These are phyloP conservation scores for Iberis pinnata DNA, from an alignment of 345 rosid species.

Conservation along the genomic window DNA sequence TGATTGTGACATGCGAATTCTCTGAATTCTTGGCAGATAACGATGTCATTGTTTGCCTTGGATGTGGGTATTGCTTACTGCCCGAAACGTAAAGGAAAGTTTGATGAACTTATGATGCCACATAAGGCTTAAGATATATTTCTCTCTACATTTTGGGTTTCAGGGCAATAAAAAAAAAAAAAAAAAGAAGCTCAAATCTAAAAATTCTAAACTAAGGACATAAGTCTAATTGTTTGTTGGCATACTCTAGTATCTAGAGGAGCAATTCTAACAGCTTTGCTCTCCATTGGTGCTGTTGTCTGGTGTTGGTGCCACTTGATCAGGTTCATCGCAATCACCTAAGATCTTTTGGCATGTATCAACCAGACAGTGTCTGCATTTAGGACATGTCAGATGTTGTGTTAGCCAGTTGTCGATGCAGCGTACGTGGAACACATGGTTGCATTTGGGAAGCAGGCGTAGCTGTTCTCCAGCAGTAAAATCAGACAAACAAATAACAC, in stretches of 20 bases:
- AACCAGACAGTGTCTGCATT: conserved; percentile 48
- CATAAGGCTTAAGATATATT: background rate
- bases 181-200: background rate
- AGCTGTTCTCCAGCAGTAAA: conserved; percentile 39
- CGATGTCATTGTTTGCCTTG: background rate
- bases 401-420: conserved; percentile 54
- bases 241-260: conserved; percentile 30
- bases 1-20: conserved; percentile 13
- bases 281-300: conserved; percentile 13
- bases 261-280: conserved; percentile 24
- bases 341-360: conserved; percentile 35
- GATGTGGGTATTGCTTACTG: background rate
- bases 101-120: conserved; percentile 14
- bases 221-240: background rate
- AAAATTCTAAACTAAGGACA: conserved; percentile 9
- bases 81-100: background rate
- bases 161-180: background rate
- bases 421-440: conserved; percentile 43
- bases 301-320: conserved; percentile 1
- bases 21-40: background rate
- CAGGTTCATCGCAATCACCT: conserved; percentile 21
- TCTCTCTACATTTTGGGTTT: conserved; percentile 17
- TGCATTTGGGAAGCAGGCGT: conserved; percentile 48
- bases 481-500: conserved; percentile 54
- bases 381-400: conserved; percentile 47